A percentile compares a stretch with the other conserved stretches of the same genome.
Conservation (phyloP, 495 filamentous ascomycete species). For the Pyrenula massariospora region DNA sequence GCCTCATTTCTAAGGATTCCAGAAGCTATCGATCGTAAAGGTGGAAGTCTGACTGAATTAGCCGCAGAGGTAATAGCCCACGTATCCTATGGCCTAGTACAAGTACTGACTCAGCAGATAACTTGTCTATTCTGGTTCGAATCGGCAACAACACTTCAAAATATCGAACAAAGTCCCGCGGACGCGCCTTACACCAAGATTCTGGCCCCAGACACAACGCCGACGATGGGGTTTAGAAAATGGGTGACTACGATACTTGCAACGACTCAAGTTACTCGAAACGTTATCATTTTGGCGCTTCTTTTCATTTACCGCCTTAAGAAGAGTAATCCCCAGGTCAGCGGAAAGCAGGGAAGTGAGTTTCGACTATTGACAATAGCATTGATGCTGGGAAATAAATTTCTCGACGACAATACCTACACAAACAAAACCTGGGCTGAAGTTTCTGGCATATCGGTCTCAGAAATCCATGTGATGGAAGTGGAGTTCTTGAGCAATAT, state of each 20-base stretch:
- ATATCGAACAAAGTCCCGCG: conserved; percentile 54
- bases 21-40: conserved; percentile 56
- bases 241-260: conserved; percentile 86
- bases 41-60: conserved; percentile 68
- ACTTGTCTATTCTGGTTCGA: conserved; percentile 99
- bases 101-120: conserved; percentile 41
- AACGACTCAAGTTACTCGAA: conserved; percentile 94
- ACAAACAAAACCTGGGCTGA: conserved; percentile 99
- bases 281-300: conserved; percentile 83
- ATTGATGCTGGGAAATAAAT: conserved; percentile 98
- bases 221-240: conserved; percentile 71
- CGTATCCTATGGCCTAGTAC: neutral
- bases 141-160: conserved; percentile 59
- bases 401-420: conserved; percentile 97
- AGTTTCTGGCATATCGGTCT: conserved; percentile 87
- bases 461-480: conserved; percentile 98
- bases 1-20: conserved; percentile 60
- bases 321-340: conserved; percentile 72
- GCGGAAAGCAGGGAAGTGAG: conserved; percentile 87
- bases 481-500: conserved; percentile 99
- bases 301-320: conserved; percentile 92
- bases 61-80: conserved; percentile 54
- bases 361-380: conserved; percentile 92
- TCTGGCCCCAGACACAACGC: conserved; percentile 62
- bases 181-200: conserved; percentile 32